Evolutionary conservation across 306 rosid species (phyloP).

Genomic region (Begonia masoniana): DNA sequence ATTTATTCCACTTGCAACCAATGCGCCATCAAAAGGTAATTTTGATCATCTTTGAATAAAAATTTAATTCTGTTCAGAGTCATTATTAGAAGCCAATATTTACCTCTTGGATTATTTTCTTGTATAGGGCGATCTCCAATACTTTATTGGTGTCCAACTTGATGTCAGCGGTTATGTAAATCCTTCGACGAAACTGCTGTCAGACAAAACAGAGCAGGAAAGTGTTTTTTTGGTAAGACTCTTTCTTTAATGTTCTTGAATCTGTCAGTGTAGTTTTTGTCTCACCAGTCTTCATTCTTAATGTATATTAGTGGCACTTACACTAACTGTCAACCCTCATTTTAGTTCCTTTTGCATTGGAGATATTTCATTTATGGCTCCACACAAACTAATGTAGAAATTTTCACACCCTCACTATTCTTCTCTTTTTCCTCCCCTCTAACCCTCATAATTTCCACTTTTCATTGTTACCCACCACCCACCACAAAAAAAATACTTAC

Average conservation of each 20-base stretch:
- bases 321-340: background rate
- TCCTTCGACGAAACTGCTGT: conserved; percentile 48
- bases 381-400: too few relatives aligned
- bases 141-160: conserved; percentile 88
- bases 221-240: conserved; percentile 55
- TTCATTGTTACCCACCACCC: too few relatives aligned
- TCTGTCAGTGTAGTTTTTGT: too few relatives aligned
- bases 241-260: background rate
- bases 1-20: conserved; percentile 94
- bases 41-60: conserved; percentile 7
- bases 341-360: background rate
- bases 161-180: conserved; percentile 82
- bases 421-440: too few relatives aligned
- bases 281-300: background rate
- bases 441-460: too few relatives aligned
- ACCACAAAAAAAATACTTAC: too few relatives aligned
- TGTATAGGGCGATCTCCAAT: conserved; percentile 85
- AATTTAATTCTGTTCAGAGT: background rate
- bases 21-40: conserved; percentile 84
- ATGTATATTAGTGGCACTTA: background rate
- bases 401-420: too few relatives aligned
- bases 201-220: conserved; percentile 46
- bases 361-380: too few relatives aligned
- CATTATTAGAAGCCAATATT: background rate
- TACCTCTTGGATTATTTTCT: conserved; percentile 7